phyloP scores from a whole-genome alignment of 257 asterid species.

The Ocimum tenuiflorum region DNA sequence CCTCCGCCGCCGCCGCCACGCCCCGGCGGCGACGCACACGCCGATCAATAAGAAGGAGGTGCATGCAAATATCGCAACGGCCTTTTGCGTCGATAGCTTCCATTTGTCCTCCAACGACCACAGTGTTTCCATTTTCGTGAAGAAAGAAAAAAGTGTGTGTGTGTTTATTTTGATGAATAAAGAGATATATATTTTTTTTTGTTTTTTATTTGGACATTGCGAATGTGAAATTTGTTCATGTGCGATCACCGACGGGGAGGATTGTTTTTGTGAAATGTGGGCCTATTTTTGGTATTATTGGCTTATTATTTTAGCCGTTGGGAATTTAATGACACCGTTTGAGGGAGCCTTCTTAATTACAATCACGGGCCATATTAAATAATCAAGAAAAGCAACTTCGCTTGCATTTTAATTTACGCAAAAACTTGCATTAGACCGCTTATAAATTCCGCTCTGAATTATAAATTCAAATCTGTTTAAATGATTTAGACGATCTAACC shows the following conservation, averaged over 20 bases:
- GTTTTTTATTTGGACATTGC: not conserved
- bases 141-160: not conserved
- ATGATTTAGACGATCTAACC: no score
- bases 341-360: not conserved
- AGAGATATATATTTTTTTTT: not conserved
- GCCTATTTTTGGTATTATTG: constrained; percentile 14
- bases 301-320: constrained; percentile 29
- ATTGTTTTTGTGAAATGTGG: constrained; percentile 10
- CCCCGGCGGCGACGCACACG: constrained; percentile 19
- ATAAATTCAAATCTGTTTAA: no score
- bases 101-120: constrained; percentile 63
- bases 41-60: constrained; percentile 32
- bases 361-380: constrained; percentile 19
- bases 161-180: not conserved
- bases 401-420: no score
- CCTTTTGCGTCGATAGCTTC: constrained; percentile 50
- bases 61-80: constrained; percentile 41
- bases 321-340: constrained; percentile 30
- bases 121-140: constrained; percentile 43
- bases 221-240: constrained; percentile 8
- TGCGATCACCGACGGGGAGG: constrained; percentile 32
- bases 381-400: not conserved
- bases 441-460: no score
- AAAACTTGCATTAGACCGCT: no score
- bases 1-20: constrained; percentile 9